Percentiles rank a stretch among this genome's conserved stretches.
phyloP scores from a whole-genome alignment of 306 rosid genomes.

The Sicyos baderoa region DNA sequence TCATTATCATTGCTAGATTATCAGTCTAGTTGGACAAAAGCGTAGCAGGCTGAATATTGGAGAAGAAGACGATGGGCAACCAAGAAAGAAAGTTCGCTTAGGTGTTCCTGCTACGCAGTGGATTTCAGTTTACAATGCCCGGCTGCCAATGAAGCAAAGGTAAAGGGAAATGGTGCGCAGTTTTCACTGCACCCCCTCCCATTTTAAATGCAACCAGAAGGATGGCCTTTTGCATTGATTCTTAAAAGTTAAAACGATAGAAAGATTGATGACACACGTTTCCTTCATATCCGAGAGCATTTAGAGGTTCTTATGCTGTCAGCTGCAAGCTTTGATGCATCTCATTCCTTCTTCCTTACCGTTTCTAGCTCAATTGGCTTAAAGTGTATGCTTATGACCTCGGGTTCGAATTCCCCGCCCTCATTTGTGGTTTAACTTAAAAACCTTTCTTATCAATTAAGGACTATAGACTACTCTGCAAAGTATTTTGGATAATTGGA shows the following conservation, averaged over 20 bases:
- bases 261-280: neutral
- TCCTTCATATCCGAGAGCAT: neutral
- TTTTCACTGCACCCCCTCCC: neutral
- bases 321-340: constrained; percentile 2
- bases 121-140: constrained; percentile 88
- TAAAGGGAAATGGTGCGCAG: constrained; percentile 18
- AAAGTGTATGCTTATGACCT: too few relatives aligned
- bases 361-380: too few relatives aligned
- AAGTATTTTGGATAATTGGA: neutral
- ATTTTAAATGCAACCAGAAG: neutral
- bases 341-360: neutral
- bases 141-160: constrained; percentile 96
- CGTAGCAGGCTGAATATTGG: constrained; percentile 71
- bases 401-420: too few relatives aligned
- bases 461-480: neutral
- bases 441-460: neutral
- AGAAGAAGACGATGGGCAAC: constrained; percentile 81
- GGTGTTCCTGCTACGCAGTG: constrained; percentile 96
- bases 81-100: constrained; percentile 78
- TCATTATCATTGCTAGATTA: constrained; percentile 25
- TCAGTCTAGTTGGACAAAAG: constrained; percentile 88
- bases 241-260: neutral
- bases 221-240: neutral
- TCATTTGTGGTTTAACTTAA: too few relatives aligned
- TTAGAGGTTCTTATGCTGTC: constrained; percentile 1